Conservation (phyloP, 1,284 basidiomycete genomes). For the Puccinia hordei region DNA sequence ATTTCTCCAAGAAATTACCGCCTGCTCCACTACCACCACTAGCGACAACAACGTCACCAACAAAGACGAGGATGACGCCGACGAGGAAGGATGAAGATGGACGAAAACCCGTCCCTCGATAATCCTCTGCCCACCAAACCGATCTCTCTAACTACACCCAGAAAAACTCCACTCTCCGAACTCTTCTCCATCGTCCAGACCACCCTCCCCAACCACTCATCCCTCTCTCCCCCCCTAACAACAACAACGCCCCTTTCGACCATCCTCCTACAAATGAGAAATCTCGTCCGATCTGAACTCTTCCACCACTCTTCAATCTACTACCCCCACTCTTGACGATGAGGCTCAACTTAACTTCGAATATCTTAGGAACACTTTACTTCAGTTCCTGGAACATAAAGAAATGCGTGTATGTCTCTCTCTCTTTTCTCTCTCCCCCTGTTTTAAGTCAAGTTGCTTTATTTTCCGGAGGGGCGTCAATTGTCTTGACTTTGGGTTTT, state of each 20-base stretch:
- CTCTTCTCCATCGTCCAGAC: no score
- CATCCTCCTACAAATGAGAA: no score
- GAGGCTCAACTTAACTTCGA: slow-evolving; percentile 89
- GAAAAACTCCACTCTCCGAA: no score
- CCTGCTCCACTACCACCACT: background rate
- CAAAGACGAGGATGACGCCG: no score
- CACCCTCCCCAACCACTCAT: no score
- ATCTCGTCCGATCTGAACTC: no score
- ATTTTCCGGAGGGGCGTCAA: slow-evolving; percentile 45
- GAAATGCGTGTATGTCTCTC: slow-evolving; percentile 72
- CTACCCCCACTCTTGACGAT: slow-evolving; percentile 62
- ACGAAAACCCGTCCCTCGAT: background rate
- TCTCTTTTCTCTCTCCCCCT: slow-evolving; percentile 51
- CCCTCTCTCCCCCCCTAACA: no score
- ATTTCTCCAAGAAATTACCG: slow-evolving; percentile 2
- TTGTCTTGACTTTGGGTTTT: background rate
- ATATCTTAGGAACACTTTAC: slow-evolving; percentile 86
- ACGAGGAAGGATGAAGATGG: no score
- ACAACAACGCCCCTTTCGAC: no score
- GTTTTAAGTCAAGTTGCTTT: no score
- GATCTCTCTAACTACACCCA: background rate
- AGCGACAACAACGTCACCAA: background rate
- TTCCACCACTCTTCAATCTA: no score
- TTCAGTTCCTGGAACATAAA: slow-evolving; percentile 88
- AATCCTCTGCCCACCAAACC: background rate